Conservation (phyloP, 768 basidiomycete genomes). For the Jaapia argillacea region DNA sequence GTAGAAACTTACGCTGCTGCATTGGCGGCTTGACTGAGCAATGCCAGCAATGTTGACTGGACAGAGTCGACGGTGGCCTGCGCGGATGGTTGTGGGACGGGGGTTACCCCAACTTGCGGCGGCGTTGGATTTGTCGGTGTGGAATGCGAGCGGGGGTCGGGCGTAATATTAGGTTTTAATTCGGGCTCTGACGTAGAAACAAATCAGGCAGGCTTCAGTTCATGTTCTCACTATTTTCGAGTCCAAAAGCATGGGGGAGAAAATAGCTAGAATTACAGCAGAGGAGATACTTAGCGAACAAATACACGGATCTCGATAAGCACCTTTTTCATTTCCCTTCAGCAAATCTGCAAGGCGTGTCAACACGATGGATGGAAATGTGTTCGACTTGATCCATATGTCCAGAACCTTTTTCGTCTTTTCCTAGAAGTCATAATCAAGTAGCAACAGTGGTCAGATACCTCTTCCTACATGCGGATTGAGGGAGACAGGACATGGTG, state of each 20-base stretch:
- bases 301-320: constrained; percentile 54
- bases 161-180: constrained; percentile 25
- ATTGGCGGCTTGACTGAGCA: constrained; percentile 59
- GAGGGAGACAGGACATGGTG: constrained; percentile 1
- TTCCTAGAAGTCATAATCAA: too few species aligned
- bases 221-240: constrained; percentile 43
- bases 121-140: constrained; percentile 21
- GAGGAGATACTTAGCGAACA: constrained; percentile 80
- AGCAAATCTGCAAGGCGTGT: constrained; percentile 62
- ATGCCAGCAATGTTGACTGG: constrained; percentile 57
- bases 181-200: constrained; percentile 44
- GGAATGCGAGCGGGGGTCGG: constrained; percentile 6
- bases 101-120: constrained; percentile 15
- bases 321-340: constrained; percentile 74
- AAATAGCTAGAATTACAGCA: constrained; percentile 57
- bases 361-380: constrained; percentile 75
- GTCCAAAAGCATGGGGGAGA: constrained; percentile 31
- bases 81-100: constrained; percentile 14
- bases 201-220: constrained; percentile 54
- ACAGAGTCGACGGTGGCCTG: constrained; percentile 25
- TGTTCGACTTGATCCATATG: constrained; percentile 89
- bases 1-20: constrained; percentile 29
- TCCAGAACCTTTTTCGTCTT: constrained; percentile 96
- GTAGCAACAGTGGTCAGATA: constrained; percentile 25
- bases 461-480: constrained; percentile 7